Base-by-base conservation (phyloP, 179 eudicot genomes). In the Beta corolliflora region DNA sequence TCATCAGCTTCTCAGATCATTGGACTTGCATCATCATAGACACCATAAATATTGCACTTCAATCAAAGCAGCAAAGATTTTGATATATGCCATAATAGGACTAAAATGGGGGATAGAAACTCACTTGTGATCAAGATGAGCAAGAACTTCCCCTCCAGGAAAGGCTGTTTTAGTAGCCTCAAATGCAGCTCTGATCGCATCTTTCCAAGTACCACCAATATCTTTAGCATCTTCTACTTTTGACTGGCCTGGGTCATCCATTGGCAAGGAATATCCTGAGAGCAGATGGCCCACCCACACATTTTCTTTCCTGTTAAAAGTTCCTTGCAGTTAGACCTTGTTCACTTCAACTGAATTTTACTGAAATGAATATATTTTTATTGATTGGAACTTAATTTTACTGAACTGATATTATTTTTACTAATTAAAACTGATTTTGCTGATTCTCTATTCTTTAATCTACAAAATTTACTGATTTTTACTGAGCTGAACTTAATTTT, bases 211-310 rank as follows among this genome's bases (percentile, higher is more conserved):
- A 71, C 99, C 99, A 71, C 92, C 94, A 16, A 95, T 84, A 70
- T 71, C 83, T 59, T 89, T 85, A 31, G 86, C 60, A 66, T 82
- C 89, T 14, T 66, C 80, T 36, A 67, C 84, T 85, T 92, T 90
- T 59, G 94, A 85, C 73, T 87, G 80, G 60, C 85, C 87, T n/a
- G 91, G 94, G 73, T 94, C 97, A 70, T 94, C 98, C 98, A 95
- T 95, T 77, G 95, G 97, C 88, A 95, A 85, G n/a, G 95, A 85
- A 88, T 95, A 95, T 55, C 99, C 97, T 71, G 99, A 95, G 23
- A 95, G 91, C 77, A 95, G 90, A 78, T 95, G 98, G 41, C 98
- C 99, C 59, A 95, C 98, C 99, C 96, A 92, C 65, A 88, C 84
- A 81, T 85, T 87, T 45, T 88, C 89, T 84, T 95, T 95, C 91